Conservation (phyloP, 305 asterid species). For the Fraxinus sp. region DNA sequence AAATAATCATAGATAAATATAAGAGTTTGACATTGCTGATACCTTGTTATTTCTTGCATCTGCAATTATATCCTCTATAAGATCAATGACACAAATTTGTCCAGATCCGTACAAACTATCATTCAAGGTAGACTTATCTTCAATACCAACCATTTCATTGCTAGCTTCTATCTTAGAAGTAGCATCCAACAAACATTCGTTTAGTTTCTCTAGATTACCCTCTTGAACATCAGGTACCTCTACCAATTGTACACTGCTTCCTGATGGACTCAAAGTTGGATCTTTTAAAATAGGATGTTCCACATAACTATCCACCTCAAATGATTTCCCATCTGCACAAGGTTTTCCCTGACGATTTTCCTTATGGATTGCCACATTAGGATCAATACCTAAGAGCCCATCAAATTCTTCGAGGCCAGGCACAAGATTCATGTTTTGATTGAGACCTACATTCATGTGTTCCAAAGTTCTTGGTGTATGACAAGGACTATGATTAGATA, state of each 20-base stretch:
- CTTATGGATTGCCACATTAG: conserved; percentile 12
- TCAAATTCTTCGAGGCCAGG: conserved; percentile 13
- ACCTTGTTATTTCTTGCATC: conserved; percentile 84
- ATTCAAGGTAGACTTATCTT: conserved; percentile 37
- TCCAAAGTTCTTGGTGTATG: conserved; percentile 14
- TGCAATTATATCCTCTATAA: conserved; percentile 57
- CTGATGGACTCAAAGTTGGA: background rate
- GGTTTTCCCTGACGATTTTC: conserved; percentile 5
- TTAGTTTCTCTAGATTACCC: conserved; percentile 29
- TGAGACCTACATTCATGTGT: conserved; percentile 16
- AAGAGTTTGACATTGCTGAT: conserved; percentile 16
- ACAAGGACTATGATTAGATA: conserved; percentile 19
- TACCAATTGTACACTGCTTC: conserved; percentile 27
- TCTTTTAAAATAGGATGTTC: background rate
- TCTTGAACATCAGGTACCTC: conserved; percentile 27
- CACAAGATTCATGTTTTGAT: conserved; percentile 16
- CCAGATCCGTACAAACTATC: conserved; percentile 50
- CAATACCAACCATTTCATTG: conserved; percentile 30
- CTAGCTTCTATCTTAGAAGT: conserved; percentile 29
- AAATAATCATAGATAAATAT: background rate
- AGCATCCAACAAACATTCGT: conserved; percentile 23
- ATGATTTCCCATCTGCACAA: background rate
- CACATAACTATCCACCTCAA: background rate
- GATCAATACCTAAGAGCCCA: conserved; percentile 15
- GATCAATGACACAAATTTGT: conserved; percentile 46